Evolutionary conservation across 2,329 filamentous ascomycete species (phyloP).

Genomic region (Aspergillus japonicus): DNA sequence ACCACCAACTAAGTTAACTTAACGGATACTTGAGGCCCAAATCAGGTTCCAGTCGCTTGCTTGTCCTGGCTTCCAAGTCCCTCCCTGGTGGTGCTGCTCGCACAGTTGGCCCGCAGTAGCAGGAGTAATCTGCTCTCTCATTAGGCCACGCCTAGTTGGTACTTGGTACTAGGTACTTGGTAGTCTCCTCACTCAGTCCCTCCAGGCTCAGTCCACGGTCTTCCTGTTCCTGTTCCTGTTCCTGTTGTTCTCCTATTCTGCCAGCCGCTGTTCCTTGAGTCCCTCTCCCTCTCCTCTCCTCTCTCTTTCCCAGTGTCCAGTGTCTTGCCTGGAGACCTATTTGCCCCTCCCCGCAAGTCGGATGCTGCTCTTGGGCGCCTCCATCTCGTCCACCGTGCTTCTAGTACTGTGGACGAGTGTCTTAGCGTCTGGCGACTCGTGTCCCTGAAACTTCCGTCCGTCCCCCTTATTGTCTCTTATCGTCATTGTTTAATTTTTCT

Average conservation of each 20-base stretch:
- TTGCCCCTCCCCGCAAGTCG: slow-evolving; percentile 21
- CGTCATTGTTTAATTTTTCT: slow-evolving; percentile 1
- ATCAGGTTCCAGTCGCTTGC: slow-evolving; percentile 8
- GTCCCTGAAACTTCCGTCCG: slow-evolving; percentile 10
- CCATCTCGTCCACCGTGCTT: slow-evolving; percentile 33
- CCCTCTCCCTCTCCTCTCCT: too few relatives aligned
- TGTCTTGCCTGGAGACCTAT: not conserved
- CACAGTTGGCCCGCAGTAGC: slow-evolving; percentile 5
- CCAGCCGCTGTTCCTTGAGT: slow-evolving; percentile 11
- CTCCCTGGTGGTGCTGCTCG: slow-evolving; percentile 5
- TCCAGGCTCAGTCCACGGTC: too few relatives aligned
- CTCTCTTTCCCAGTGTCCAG: not conserved
- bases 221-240: not conserved
- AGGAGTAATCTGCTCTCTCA: slow-evolving; percentile 7
- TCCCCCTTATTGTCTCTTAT: slow-evolving; percentile 2
- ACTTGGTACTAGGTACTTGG: too few relatives aligned
- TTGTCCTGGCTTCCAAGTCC: not conserved
- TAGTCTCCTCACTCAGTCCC: not conserved
- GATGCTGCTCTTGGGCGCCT: slow-evolving; percentile 31
- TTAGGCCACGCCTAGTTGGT: slow-evolving; percentile 7
- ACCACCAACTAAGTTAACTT: not conserved
- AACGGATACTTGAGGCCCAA: slow-evolving; percentile 10
- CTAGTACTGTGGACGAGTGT: slow-evolving; percentile 33
- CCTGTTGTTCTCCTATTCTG: slow-evolving; percentile 11
- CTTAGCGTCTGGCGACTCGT: slow-evolving; percentile 16